Evolutionary conservation across 306 rosid species (phyloP), one percentile per base, ranked within the genome.

Genomic region (Neltuma alba): DNA sequence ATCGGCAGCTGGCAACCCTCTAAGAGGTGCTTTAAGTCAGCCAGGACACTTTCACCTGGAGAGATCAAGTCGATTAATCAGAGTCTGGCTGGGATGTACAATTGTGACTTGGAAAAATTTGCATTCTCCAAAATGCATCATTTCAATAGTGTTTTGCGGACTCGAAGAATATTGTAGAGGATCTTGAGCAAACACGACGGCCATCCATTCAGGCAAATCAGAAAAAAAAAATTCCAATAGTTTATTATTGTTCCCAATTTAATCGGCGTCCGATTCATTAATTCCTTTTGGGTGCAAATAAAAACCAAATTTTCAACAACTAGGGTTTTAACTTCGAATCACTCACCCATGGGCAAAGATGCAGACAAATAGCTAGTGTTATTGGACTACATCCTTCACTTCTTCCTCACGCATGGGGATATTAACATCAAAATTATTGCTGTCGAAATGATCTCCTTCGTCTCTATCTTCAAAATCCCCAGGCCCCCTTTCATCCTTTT

Each of bases 351-450:
- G 71, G 36, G 83, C 36, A 92, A 80, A 74, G 83, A 77, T 60
- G 68, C 80, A 66, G 91, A 87, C 45, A 92, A 76, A 54, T 93
- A 85, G 79, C 72, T 75, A 34, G 97, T 87, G 78, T 89, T 89
- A 93, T 42, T 77, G 83, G 57, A 71, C 88, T 18, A 80, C 88
- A 31, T 87, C 84, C 75, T 83, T 80, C 2, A 97, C 98, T 83
- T 91, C 92, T 79, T 85, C 80, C 80, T 92, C 97, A 13, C 92
- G 89, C 5, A 84, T 85, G 23, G 65, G 42, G 76, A 83, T 82
- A 44, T 94, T 92, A 34, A 87, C 41, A 6, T 66, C 88, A n/a
- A n/a, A 66, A 7, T 69, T 72, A 15, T 82, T 83, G 36, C 69
- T 81, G 69, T 81, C 91, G 4, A 78, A 72, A 50, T 82, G 83